Percentiles rank a stretch among this genome's conserved stretches.
phyloP scores from a whole-genome alignment of 441 rosid species.

The Biscutella laevigata region DNA sequence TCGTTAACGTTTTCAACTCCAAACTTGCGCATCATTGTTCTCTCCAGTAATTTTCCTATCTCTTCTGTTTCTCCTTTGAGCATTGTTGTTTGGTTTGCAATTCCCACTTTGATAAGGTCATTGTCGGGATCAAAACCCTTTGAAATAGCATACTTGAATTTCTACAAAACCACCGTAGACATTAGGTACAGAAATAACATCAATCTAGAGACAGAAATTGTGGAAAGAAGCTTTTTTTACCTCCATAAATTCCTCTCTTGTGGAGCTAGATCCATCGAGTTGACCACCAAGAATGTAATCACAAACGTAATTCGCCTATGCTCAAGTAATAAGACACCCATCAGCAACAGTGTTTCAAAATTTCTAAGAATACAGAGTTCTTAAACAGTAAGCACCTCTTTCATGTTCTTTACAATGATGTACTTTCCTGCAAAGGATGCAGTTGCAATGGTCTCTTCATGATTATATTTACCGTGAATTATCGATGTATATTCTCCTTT shows the following conservation, averaged over 20 bases:
- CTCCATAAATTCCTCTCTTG: constrained; percentile 83
- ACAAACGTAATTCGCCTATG: constrained; percentile 78
- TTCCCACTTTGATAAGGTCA: constrained; percentile 70
- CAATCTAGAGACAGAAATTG: neutral
- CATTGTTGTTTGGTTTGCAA: constrained; percentile 96
- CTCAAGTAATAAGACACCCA: constrained; percentile 10
- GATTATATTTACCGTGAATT: constrained; percentile 86
- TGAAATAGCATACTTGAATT: constrained; percentile 70
- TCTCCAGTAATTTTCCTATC: constrained; percentile 78
- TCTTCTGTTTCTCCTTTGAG: constrained; percentile 97
- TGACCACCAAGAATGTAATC: constrained; percentile 91
- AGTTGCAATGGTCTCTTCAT: constrained; percentile 92
- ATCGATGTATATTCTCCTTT: constrained; percentile 85
- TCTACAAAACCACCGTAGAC: constrained; percentile 44
- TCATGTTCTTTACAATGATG: constrained; percentile 72
- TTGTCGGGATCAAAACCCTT: constrained; percentile 82
- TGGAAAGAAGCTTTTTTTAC: constrained; percentile 28
- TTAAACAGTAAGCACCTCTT: constrained; percentile 40
- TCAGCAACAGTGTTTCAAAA: neutral
- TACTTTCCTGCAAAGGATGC: constrained; percentile 85
- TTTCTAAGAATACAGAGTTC: neutral
- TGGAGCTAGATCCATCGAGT: constrained; percentile 83
- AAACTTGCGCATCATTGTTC: constrained; percentile 76
- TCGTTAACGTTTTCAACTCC: constrained; percentile 78
- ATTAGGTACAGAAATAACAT: no score